Conservation (phyloP, 305 asterid genomes). For the Striga hermonthica region DNA sequence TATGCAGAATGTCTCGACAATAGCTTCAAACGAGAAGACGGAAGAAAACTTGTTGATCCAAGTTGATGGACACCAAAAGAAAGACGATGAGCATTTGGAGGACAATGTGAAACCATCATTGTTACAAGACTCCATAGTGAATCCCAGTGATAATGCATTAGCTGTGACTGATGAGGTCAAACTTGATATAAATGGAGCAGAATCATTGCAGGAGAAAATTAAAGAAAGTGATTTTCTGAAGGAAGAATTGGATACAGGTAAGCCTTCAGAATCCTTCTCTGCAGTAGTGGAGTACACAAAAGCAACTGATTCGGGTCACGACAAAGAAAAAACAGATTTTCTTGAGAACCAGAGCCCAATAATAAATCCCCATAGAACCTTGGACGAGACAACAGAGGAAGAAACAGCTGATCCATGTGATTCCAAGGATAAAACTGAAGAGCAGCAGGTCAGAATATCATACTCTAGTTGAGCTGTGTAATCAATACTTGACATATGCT, state of each 20-base stretch:
- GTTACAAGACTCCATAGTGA: slow-evolving; percentile 26
- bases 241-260: slow-evolving; percentile 29
- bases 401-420: slow-evolving; percentile 23
- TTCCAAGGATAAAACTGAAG: slow-evolving; percentile 20
- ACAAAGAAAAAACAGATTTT: neutral
- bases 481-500: neutral
- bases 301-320: slow-evolving; percentile 28
- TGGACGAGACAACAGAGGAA: slow-evolving; percentile 26
- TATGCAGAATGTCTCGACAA: slow-evolving; percentile 35
- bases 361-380: slow-evolving; percentile 25
- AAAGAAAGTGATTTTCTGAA: slow-evolving; percentile 13
- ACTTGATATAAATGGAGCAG: slow-evolving; percentile 25
- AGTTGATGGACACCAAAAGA: slow-evolving; percentile 32
- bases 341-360: slow-evolving; percentile 18
- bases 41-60: slow-evolving; percentile 29
- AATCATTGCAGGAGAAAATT: slow-evolving; percentile 13
- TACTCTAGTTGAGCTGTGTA: neutral
- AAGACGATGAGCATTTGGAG: slow-evolving; percentile 29
- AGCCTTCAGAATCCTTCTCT: slow-evolving; percentile 22
- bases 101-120: slow-evolving; percentile 29
- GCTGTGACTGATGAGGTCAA: slow-evolving; percentile 21
- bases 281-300: slow-evolving; percentile 24
- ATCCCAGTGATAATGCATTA: slow-evolving; percentile 25
- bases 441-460: slow-evolving; percentile 30
- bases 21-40: slow-evolving; percentile 31